phyloP scores from a whole-genome alignment of 805 yeast species.

The Peterozyma toletana region DNA sequence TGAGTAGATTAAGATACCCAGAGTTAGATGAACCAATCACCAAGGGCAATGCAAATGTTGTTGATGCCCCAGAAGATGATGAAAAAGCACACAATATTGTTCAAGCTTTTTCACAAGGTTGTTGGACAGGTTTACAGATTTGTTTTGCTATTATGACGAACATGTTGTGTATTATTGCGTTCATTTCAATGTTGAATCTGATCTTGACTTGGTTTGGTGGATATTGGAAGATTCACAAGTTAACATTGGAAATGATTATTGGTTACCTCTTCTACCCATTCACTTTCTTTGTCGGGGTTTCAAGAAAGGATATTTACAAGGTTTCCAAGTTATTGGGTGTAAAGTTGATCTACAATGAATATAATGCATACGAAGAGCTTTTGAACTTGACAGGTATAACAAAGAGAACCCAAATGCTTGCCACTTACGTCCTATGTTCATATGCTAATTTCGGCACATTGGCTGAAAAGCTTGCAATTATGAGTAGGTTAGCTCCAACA shows the following conservation, averaged over 20 bases:
- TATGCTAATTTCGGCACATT: constrained; percentile 54
- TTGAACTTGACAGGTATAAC: constrained; percentile 29
- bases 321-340: constrained; percentile 46
- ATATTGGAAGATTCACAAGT: constrained; percentile 49
- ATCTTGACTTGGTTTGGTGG: constrained; percentile 53
- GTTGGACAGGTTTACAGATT: constrained; percentile 47
- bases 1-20: constrained; percentile 52
- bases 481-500: constrained; percentile 45
- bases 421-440: constrained; percentile 55
- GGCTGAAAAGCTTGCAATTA: constrained; percentile 54
- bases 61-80: constrained; percentile 30
- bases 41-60: constrained; percentile 38
- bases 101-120: constrained; percentile 39
- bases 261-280: constrained; percentile 56
- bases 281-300: constrained; percentile 51
- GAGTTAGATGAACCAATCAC: constrained; percentile 51
- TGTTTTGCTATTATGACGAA: constrained; percentile 53
- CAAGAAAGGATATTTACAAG: constrained; percentile 41
- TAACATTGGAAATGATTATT: constrained; percentile 47
- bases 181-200: constrained; percentile 49
- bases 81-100: constrained; percentile 26
- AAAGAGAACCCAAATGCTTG: constrained; percentile 43
- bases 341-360: constrained; percentile 58
- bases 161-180: constrained; percentile 53
- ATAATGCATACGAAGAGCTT: constrained; percentile 39